Base-by-base conservation (phyloP, 768 basidiomycete genomes). In the Mycena vitilis region DNA sequence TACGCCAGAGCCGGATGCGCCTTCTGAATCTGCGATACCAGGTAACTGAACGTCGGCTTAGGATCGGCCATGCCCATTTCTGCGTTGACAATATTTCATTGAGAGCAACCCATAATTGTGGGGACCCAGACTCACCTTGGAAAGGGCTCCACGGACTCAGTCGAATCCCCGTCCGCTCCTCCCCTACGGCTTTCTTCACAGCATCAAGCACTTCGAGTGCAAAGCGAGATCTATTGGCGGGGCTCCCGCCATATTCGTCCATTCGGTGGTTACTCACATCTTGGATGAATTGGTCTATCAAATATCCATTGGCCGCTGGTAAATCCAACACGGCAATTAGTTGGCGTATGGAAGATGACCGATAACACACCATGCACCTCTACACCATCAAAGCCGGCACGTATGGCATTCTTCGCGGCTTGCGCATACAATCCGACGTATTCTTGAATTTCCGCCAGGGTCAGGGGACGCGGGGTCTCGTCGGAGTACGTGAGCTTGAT, bases 221-320 rank as follows among this genome's bases (percentile, higher is more conserved):
- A 73, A 90, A 89, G 11, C 85, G 79, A 0, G 79, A 73, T 23
- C 88, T 79, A 73, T 86, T 86, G 73, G 84, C 80, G 47, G 87
- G 69, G 20, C 76, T 75, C 5, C 89, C 89, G 3, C 88, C 89
- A 69, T 86, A 89, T 55, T 81, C 78, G 73, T 88, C 87, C 22
- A 76, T 84, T 30, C 87, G 80, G 42, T 76, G 77, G 75, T 88
- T 87, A 2, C 78, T 75, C 38, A 74, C 73, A 54, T 68, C 73
- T 57, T 85, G 81, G 16, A 82, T 63, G 74, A 87, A 87, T 70
- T 88, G 84, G 66, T 87, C 82, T 36, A 78, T 52, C 36, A 83
- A 60, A 54, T 76, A 76, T 0, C 76, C 73, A 45, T 79, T 75
- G 8, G 67, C 67, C 0, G 36, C 67, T 68, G 55, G 22, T 40